A percentile compares a stretch with the other conserved stretches of the same genome.
Conservation (phyloP, 2,329 filamentous ascomycete genomes). For the Ascochyta koolunga region DNA sequence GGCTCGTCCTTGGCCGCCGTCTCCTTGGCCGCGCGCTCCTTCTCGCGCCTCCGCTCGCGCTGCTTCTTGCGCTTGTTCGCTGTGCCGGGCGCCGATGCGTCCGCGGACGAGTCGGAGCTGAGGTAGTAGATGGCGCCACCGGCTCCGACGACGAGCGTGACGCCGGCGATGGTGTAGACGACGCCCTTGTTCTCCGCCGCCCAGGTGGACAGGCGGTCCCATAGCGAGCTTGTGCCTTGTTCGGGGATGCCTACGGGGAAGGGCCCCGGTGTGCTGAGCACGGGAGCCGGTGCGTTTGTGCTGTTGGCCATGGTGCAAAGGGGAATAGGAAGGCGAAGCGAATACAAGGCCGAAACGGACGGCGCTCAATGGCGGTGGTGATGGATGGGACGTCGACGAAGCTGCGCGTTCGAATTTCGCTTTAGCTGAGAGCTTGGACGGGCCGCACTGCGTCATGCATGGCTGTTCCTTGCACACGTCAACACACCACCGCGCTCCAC, state of each 20-base stretch:
- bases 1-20: constrained; percentile 52
- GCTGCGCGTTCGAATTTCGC: constrained; percentile 15
- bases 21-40: constrained; percentile 67
- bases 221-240: constrained; percentile 69
- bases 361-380: constrained; percentile 27
- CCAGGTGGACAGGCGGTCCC: constrained; percentile 91
- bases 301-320: constrained; percentile 39
- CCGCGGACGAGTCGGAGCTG: constrained; percentile 55
- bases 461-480: constrained; percentile 10
- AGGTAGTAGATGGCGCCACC: constrained; percentile 95
- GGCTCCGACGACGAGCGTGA: constrained; percentile 87
- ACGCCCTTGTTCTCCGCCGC: constrained; percentile 93
- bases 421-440: constrained; percentile 17
- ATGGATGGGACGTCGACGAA: constrained; percentile 8
- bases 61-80: constrained; percentile 75
- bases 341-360: constrained; percentile 4
- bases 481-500: too few relatives aligned
- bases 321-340: constrained; percentile 11
- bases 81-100: constrained; percentile 42
- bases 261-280: constrained; percentile 42
- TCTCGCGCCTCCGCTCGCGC: constrained; percentile 87
- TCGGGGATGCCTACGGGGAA: constrained; percentile 49
- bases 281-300: constrained; percentile 30
- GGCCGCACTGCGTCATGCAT: constrained; percentile 15
- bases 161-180: constrained; percentile 94